A percentile compares a stretch with the other conserved stretches of the same genome.
Evolutionary conservation across 148 eudicot species (phyloP).

Genomic region (Heliamphora exappendiculata): DNA sequence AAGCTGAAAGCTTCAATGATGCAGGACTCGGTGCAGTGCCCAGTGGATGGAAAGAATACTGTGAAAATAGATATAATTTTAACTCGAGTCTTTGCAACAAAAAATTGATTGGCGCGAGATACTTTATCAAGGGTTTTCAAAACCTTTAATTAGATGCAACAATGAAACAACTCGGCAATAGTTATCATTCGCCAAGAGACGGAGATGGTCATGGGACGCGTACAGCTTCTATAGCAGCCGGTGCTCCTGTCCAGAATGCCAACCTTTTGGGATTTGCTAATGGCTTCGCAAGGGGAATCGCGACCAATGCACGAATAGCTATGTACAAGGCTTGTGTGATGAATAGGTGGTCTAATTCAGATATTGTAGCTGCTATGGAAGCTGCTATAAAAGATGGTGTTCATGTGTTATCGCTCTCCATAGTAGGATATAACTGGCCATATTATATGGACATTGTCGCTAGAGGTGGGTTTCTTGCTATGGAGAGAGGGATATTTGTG

Average conservation of each 20-base stretch:
- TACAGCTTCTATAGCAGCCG: constrained; percentile 94
- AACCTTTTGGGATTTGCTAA: too few species aligned
- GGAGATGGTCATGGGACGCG: constrained; percentile 98
- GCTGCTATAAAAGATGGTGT: too few species aligned
- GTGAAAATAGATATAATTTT: neutral
- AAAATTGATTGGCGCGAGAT: constrained; percentile 80
- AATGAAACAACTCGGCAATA: constrained; percentile 54
- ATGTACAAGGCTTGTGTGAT: neutral
- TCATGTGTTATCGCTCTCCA: too few species aligned
- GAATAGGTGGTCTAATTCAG: neutral
- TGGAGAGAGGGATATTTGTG: too few species aligned
- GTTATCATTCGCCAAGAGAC: constrained; percentile 66
- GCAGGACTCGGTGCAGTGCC: neutral
- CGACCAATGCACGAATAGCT: too few species aligned
- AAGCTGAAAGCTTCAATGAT: neutral
- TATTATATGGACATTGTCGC: too few species aligned
- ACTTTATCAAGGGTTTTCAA: constrained; percentile 75
- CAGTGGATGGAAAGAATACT: neutral
- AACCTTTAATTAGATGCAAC: too few species aligned
- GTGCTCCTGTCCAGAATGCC: constrained; percentile 58
- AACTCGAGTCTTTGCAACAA: constrained; percentile 33
- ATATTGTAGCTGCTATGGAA: too few species aligned
- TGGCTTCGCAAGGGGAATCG: too few species aligned
- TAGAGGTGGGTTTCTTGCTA: too few species aligned
- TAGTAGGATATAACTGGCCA: too few species aligned